These are phyloP conservation scores for Acacia concinna DNA, from an alignment of 331 rosid genomes.

Conservation along the genomic window DNA sequence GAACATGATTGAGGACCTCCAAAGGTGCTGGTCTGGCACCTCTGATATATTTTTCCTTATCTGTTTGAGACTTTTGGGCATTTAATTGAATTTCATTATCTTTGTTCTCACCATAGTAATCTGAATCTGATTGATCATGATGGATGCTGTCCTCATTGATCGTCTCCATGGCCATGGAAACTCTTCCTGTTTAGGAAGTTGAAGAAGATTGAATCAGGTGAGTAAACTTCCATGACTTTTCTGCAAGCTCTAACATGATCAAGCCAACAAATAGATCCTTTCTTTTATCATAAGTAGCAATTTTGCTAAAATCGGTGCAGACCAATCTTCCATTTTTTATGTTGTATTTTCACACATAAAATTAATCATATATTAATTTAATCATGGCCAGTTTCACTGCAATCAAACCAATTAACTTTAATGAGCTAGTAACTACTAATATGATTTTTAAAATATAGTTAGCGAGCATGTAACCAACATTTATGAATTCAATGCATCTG, in stretches of 20 bases:
- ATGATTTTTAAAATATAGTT: no score
- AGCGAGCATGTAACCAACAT: background rate
- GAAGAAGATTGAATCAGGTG: background rate
- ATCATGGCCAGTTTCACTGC: background rate
- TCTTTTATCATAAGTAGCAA: background rate
- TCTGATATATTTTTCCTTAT: conserved; percentile 2
- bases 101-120: conserved; percentile 27
- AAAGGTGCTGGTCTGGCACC: conserved; percentile 47
- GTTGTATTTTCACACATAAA: no score
- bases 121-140: conserved; percentile 24
- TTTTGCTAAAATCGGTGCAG: background rate
- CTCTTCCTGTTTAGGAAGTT: background rate
- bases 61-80: conserved; percentile 12
- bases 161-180: background rate
- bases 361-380: background rate
- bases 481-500: background rate
- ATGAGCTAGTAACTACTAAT: no score
- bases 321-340: background rate
- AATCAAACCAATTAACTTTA: no score
- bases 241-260: background rate
- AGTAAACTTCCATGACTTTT: background rate
- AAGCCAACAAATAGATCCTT: background rate
- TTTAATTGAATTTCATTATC: conserved; percentile 3
- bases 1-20: conserved; percentile 53
- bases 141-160: conserved; percentile 48